Evolutionary conservation across 139 green algal species (phyloP).

Genomic region (Coccomyxa sp.): DNA sequence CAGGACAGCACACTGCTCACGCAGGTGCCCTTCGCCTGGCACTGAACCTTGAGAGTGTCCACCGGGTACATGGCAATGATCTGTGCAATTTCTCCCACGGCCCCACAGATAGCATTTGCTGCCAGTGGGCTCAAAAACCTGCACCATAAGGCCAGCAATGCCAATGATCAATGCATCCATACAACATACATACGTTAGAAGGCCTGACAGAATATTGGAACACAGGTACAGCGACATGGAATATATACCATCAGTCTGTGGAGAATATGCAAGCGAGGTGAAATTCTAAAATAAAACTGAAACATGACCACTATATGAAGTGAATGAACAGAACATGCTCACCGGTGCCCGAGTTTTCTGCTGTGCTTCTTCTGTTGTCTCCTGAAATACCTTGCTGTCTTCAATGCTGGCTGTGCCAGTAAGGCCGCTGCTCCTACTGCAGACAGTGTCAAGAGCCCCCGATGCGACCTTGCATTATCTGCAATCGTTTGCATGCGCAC

Average conservation of each 20-base stretch:
- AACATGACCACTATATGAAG: too few species aligned
- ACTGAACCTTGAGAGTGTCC: conserved; percentile 65
- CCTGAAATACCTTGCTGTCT: not conserved
- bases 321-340: not conserved
- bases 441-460: not conserved
- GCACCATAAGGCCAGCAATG: too few species aligned
- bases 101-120: conserved; percentile 53
- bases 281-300: too few species aligned
- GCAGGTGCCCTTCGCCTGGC: conserved; percentile 41
- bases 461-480: not conserved
- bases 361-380: not conserved
- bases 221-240: too few species aligned
- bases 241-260: too few species aligned
- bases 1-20: conserved; percentile 26
- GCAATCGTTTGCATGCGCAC: too few species aligned
- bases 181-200: too few species aligned
- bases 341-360: not conserved
- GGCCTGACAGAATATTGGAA: too few species aligned
- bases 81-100: conserved; percentile 51
- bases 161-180: too few species aligned
- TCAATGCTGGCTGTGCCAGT: not conserved
- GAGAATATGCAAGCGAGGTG: too few species aligned
- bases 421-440: not conserved
- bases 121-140: conserved; percentile 15
- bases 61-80: conserved; percentile 60